Evolutionary conservation across 139 green algal genomes (phyloP).

Genomic region (Nannochloris sp.): DNA sequence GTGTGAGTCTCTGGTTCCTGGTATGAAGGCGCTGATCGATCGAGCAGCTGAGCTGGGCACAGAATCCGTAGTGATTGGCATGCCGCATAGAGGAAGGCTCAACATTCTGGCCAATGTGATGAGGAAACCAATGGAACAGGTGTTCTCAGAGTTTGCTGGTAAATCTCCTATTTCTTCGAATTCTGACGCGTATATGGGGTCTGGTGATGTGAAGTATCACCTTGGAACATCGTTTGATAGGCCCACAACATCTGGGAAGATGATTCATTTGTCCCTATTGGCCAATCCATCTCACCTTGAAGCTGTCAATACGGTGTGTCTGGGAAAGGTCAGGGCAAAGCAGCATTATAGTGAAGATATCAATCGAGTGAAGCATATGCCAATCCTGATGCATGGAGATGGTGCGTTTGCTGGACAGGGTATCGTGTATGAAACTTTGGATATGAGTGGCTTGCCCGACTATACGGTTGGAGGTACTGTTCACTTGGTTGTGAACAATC

Average conservation of each 20-base stretch:
- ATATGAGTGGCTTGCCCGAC: slow-evolving; percentile 87
- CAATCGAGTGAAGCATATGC: slow-evolving; percentile 52
- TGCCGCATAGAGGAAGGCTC: slow-evolving; percentile 82
- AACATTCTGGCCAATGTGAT: slow-evolving; percentile 98
- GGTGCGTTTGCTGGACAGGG: slow-evolving; percentile 92
- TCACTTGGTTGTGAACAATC: slow-evolving; percentile 98
- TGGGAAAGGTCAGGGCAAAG: slow-evolving; percentile 93
- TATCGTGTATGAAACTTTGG: slow-evolving; percentile 95
- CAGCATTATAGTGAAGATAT: slow-evolving; percentile 78
- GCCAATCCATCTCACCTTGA: slow-evolving; percentile 95
- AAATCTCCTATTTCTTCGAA: slow-evolving; percentile 37
- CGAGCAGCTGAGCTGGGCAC: slow-evolving; percentile 72
- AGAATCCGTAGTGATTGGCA: slow-evolving; percentile 83
- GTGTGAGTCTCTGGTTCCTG: slow-evolving; percentile 88
- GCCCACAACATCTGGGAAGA: slow-evolving; percentile 76
- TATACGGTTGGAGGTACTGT: slow-evolving; percentile 91
- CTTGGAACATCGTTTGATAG: slow-evolving; percentile 91
- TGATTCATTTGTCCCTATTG: slow-evolving; percentile 87
- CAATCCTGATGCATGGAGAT: slow-evolving; percentile 94
- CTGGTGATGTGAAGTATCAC: slow-evolving; percentile 98
- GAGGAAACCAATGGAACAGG: slow-evolving; percentile 92
- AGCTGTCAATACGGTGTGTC: slow-evolving; percentile 86
- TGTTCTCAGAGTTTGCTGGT: slow-evolving; percentile 93
- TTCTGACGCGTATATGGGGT: slow-evolving; percentile 31
- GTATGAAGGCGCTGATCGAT: slow-evolving; percentile 95